phyloP scores from a whole-genome alignment of 169 alveolate species.

The Plasmodium malariae region DNA sequence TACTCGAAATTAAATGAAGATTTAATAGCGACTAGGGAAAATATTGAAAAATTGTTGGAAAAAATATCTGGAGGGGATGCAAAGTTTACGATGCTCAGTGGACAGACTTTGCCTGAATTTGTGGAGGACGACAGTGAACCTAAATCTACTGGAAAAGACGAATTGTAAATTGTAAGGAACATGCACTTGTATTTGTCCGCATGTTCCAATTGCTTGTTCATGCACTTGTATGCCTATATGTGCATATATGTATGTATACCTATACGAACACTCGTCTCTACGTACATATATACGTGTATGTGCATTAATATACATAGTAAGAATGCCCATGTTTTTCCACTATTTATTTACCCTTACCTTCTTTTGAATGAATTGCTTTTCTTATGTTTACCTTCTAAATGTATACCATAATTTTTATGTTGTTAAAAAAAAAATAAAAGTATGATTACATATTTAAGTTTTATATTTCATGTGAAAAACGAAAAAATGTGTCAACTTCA shows the following conservation, averaged over 20 bases:
- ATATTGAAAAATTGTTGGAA: slow-evolving; percentile 86
- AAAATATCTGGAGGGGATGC: slow-evolving; percentile 91
- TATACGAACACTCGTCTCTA: neutral
- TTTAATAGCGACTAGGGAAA: slow-evolving; percentile 80
- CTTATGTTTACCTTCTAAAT: neutral
- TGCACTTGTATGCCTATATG: neutral
- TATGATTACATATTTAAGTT: neutral
- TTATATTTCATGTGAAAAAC: neutral
- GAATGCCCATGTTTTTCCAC: too few relatives aligned
- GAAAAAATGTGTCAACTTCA: neutral
- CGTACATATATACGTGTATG: neutral
- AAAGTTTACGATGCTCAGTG: slow-evolving; percentile 85
- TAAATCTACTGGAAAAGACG: slow-evolving; percentile 35
- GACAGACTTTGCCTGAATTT: slow-evolving; percentile 86
- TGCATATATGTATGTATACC: neutral
- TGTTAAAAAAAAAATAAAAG: neutral
- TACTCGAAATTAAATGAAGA: slow-evolving; percentile 84
- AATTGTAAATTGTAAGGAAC: slow-evolving; percentile 16
- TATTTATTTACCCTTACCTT: too few relatives aligned
- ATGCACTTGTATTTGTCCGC: neutral
- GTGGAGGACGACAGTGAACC: slow-evolving; percentile 32
- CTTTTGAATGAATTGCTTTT: too few relatives aligned
- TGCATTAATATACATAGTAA: too few relatives aligned
- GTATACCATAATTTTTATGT: neutral
- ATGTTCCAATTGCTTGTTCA: neutral